Percentiles rank a stretch among this genome's conserved stretches.
Conservation (phyloP, 176 grass and related monocot species). For the Triticum urartu region DNA sequence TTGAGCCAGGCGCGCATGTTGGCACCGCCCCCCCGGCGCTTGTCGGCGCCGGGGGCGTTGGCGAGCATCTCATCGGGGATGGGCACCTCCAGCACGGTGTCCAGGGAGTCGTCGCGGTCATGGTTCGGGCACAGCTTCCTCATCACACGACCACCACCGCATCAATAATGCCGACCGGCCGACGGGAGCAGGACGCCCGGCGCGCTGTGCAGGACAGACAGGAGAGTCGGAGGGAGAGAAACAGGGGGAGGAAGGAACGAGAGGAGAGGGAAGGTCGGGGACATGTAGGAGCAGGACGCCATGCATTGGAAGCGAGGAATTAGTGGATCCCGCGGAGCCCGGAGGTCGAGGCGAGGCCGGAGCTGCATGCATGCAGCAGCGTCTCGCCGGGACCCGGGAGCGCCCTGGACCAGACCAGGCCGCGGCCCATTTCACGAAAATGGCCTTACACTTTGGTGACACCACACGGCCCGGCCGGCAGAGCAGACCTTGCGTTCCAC, state of each 20-base stretch:
- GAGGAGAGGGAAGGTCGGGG: constrained; percentile 13
- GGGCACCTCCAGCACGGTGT: constrained; percentile 98
- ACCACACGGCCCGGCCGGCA: background rate
- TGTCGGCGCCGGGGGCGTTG: constrained; percentile 43
- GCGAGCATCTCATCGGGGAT: constrained; percentile 91
- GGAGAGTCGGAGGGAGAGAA: constrained; percentile 16
- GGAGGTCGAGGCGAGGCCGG: constrained; percentile 17
- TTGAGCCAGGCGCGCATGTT: constrained; percentile 93
- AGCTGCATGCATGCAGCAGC: background rate
- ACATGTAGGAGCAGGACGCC: constrained; percentile 30
- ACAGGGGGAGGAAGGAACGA: background rate
- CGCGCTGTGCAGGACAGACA: background rate
- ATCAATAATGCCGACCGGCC: constrained; percentile 25
- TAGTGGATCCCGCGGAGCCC: constrained; percentile 48
- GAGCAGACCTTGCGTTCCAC: background rate
- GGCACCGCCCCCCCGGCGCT: constrained; percentile 45
- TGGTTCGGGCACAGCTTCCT: constrained; percentile 90
- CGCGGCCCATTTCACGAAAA: background rate
- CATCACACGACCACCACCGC: constrained; percentile 41
- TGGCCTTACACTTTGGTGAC: background rate
- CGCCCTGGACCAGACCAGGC: background rate
- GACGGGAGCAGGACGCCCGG: background rate
- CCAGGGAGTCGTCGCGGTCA: constrained; percentile 81
- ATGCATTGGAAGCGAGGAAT: constrained; percentile 54
- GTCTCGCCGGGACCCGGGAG: no score